These are phyloP conservation scores for Parmelia sp. DNA, from an alignment of 495 filamentous ascomycete species.

Conservation along the genomic window DNA sequence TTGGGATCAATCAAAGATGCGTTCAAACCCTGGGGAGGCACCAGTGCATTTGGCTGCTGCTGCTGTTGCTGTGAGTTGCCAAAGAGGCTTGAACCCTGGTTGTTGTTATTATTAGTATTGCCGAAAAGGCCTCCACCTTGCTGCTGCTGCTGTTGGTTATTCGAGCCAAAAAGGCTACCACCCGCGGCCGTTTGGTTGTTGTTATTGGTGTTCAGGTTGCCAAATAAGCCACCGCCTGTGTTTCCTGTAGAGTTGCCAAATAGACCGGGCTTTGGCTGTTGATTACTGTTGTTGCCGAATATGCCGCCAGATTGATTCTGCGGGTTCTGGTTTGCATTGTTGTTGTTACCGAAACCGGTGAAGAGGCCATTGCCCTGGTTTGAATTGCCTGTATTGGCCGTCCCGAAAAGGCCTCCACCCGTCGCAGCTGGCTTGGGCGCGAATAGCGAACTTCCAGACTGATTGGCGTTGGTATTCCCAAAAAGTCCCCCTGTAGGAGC, in stretches of 20 bases:
- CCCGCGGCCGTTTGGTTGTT: conserved; percentile 45
- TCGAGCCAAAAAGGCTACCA: conserved; percentile 51
- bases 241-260: conserved; percentile 37
- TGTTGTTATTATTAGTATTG: conserved; percentile 23
- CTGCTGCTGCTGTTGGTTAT: conserved; percentile 61
- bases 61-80: conserved; percentile 48
- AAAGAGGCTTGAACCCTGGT: conserved; percentile 56
- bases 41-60: conserved; percentile 41
- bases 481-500: conserved; percentile 35
- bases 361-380: conserved; percentile 23
- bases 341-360: conserved; percentile 28
- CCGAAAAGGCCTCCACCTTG: conserved; percentile 42
- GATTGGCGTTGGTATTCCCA: conserved; percentile 32
- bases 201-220: conserved; percentile 31
- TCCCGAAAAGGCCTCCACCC: conserved; percentile 44
- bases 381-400: conserved; percentile 24
- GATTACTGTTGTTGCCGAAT: conserved; percentile 39
- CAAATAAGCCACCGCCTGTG: conserved; percentile 36
- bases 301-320: conserved; percentile 36
- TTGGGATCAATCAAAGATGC: conserved; percentile 65
- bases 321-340: conserved; percentile 36
- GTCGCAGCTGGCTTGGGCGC: conserved; percentile 32
- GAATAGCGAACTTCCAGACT: conserved; percentile 38
- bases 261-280: conserved; percentile 42
- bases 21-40: conserved; percentile 59